A percentile compares a stretch with the other conserved stretches of the same genome.
phyloP scores from a whole-genome alignment of 208 protist genomes.

The Trypanosoma mega region DNA sequence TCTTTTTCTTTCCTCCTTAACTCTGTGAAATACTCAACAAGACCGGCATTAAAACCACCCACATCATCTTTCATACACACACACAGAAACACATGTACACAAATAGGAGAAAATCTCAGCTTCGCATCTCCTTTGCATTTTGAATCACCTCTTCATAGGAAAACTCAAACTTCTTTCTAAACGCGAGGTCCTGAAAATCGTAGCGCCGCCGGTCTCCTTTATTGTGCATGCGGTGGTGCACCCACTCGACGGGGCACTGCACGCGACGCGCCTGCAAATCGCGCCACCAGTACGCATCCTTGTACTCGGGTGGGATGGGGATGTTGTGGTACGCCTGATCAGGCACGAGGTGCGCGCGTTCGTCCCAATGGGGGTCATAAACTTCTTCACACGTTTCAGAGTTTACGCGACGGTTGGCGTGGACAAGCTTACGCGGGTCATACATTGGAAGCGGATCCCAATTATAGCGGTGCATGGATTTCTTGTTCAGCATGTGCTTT shows the following conservation, averaged over 20 bases:
- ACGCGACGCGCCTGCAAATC: slow-evolving; percentile 87
- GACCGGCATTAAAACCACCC: not conserved
- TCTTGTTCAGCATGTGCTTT: slow-evolving; percentile 91
- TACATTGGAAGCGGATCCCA: slow-evolving; percentile 93
- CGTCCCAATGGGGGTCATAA: slow-evolving; percentile 79
- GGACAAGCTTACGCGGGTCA: slow-evolving; percentile 81
- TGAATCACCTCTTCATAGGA: slow-evolving; percentile 74
- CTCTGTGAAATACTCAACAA: slow-evolving; percentile 1
- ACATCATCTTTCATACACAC: too few species aligned
- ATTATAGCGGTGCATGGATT: slow-evolving; percentile 83
- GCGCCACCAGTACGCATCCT: slow-evolving; percentile 93
- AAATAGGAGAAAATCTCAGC: slow-evolving; percentile 27
- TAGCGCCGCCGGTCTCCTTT: slow-evolving; percentile 62
- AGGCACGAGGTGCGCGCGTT: slow-evolving; percentile 69
- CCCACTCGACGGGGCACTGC: slow-evolving; percentile 90
- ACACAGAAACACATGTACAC: not conserved
- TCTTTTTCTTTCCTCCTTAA: not conserved
- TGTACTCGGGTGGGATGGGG: slow-evolving; percentile 82
- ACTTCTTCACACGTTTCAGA: slow-evolving; percentile 82
- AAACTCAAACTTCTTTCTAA: slow-evolving; percentile 89
- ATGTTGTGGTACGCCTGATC: slow-evolving; percentile 83
- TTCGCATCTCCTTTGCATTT: slow-evolving; percentile 88
- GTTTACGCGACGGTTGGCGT: slow-evolving; percentile 76
- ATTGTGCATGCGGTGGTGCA: slow-evolving; percentile 81
- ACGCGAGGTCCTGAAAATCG: slow-evolving; percentile 88